These are phyloP conservation scores for Castanea crenata DNA, from an alignment of 306 rosid species.

Conservation along the genomic window DNA sequence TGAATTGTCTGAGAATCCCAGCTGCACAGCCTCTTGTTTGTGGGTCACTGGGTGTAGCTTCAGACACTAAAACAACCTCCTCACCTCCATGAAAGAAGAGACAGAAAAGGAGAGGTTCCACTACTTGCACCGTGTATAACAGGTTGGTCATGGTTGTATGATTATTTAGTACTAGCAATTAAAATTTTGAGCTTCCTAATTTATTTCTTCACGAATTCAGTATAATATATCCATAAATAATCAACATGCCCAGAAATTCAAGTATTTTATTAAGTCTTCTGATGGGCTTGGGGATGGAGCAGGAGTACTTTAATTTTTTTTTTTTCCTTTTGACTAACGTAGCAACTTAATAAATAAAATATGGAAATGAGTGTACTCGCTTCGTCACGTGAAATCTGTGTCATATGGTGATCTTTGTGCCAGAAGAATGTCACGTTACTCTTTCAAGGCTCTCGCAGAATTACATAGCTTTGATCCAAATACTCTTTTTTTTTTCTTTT, in stretches of 20 bases:
- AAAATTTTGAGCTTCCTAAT: conserved; percentile 38
- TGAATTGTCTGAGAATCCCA: conserved; percentile 83
- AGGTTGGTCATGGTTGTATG: conserved; percentile 36
- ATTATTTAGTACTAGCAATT: conserved; percentile 40
- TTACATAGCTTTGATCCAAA: too few species aligned
- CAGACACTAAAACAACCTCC: conserved; percentile 29
- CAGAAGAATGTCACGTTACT: too few species aligned
- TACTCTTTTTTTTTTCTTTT: too few species aligned
- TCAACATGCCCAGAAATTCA: conserved; percentile 18
- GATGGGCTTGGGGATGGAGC: background rate
- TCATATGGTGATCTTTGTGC: too few species aligned
- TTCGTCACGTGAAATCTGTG: conserved; percentile 44
- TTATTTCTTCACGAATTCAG: conserved; percentile 39
- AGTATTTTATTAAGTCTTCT: conserved; percentile 10
- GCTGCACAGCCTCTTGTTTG: conserved; percentile 70
- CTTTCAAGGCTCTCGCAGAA: too few species aligned
- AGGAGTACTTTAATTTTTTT: background rate
- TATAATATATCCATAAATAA: conserved; percentile 8
- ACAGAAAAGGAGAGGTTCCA: conserved; percentile 5
- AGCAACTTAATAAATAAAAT: background rate
- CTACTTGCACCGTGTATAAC: conserved; percentile 14
- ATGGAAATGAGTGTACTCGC: background rate
- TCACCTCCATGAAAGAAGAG: conserved; percentile 43
- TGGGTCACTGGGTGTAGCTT: conserved; percentile 37
- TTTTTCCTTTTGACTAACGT: background rate